Conservation (phyloP, 495 filamentous ascomycete species). For the Tuber melanosporum region DNA sequence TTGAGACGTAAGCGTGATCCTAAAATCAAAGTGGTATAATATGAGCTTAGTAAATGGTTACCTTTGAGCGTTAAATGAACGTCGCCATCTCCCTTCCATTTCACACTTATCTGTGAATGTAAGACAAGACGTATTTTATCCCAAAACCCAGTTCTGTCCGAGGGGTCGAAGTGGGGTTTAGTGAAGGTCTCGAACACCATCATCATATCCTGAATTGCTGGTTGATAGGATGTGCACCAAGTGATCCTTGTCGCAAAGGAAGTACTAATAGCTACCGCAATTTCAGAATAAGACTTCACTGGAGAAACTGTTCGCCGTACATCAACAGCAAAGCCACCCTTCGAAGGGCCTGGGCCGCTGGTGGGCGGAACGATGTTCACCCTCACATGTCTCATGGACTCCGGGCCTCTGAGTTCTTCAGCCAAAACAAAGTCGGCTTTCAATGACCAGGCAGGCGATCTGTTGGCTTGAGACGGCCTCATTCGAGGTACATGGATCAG, state of each 20-base stretch:
- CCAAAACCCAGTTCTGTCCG: conserved; percentile 94
- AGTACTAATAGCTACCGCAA: conserved; percentile 85
- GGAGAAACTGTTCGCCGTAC: conserved; percentile 88
- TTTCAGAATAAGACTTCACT: conserved; percentile 94
- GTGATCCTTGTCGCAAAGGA: conserved; percentile 84
- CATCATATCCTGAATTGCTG: conserved; percentile 99
- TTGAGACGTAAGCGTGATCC: conserved; percentile 28
- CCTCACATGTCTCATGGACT: conserved; percentile 70
- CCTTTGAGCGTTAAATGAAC: conserved; percentile 91
- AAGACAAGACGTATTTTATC: conserved; percentile 95
- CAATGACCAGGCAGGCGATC: conserved; percentile 73
- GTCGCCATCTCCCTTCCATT: conserved; percentile 92
- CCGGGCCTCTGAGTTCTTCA: conserved; percentile 74
- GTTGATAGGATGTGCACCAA: conserved; percentile 96
- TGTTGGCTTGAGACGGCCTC: conserved; percentile 68
- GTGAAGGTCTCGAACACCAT: conserved; percentile 97
- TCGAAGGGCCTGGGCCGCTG: conserved; percentile 45
- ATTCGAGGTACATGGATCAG: conserved; percentile 83
- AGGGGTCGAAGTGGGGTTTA: conserved; percentile 87
- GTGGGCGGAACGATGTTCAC: conserved; percentile 77
- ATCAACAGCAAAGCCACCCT: conserved; percentile 66
- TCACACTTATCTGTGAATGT: conserved; percentile 81
- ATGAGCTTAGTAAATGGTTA: conserved; percentile 30
- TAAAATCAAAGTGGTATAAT: neutral
- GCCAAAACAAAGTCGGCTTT: conserved; percentile 93